Evolutionary conservation across 768 basidiomycete species (phyloP), one percentile per base, ranked within the genome.

Genomic region (Serendipita sp.): DNA sequence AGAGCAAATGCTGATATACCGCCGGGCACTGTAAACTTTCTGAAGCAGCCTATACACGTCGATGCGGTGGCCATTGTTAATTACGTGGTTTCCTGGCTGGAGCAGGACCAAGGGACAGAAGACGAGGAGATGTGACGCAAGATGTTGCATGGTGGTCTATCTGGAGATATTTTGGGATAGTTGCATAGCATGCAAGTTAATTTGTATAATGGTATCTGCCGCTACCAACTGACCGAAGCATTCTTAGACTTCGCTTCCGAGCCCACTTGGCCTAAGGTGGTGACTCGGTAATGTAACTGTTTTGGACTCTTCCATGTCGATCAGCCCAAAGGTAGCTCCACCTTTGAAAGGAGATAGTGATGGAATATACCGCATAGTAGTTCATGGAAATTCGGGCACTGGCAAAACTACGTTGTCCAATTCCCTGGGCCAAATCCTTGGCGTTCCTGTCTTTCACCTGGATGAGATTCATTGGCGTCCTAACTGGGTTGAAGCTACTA

Each of bases 401-500:
- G 56, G 56, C 18, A 60, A 60, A 36, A 32, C 56, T 8, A 60
- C 56, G 16, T 10, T 60, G 56, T 23, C 56, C 16, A n/a, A 60
- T 10, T n/a, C 1, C 23, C 56, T 60, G 23, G 56, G 23, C 11
- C 16, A 60, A 32, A 36, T 60, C 35, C 35, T 60, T n/a, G 16
- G 34, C 10, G 56, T 60, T 8, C 56, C 56, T 4, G 56, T 35
- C 16, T 10, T 18, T 32, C 56, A 60, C n/a, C n/a, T 60, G 23
- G 56, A 60, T 35, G 35, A 30, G n/a, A 30, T 60, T 32, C 56
- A 60, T n/a, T 60, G 56, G 56, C 56, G 34, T 60, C 56, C 56
- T 38, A 35, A 36, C n/a, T 60, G 56, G 56, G 56, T 60, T 32
- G 5, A 60, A 36, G 56, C 56, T n/a, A 4, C 56, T n/a, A 8